Evolutionary conservation across 768 basidiomycete species (phyloP), one percentile per base, ranked within the genome.

Genomic region (Agaricus blazei): DNA sequence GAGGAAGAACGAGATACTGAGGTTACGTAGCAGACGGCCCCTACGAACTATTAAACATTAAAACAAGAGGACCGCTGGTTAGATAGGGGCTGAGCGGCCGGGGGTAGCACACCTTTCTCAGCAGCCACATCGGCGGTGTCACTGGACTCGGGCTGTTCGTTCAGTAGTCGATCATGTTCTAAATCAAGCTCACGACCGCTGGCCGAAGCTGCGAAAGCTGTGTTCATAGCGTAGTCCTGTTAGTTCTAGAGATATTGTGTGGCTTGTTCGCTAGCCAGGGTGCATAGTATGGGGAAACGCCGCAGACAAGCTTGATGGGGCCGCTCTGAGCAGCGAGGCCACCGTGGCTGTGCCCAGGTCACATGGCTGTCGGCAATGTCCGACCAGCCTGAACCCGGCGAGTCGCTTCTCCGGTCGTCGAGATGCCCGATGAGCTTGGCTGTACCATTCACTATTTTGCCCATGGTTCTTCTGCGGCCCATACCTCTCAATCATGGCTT

Each of bases 1-100:
- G 38, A 93, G 72, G 70, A 94, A 93, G 77, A 96, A 97, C 0
- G 93, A 92, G 37, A 73, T 50, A 3, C 74, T 76, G 23, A 82
- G 72, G 62, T 67, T 75, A 41, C 68, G 65, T 34, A 73, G 60
- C 24, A 73, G 65, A 37, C 59, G 66, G 40, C 63, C 65, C 42
- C 71, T 67, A 40, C 63, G 62, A 19, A 56, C 72, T 72, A 3
- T 31, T 31, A 27, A 12, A n/a, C 24, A 9, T 1, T n/a, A 7
- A 26, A 40, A n/a, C 28, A 9, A 28, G 14, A 3, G 11, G 34
- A 36, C 5, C 6, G 9, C 19, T n/a, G 14, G 3, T 2, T 29
- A 11, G 34, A 12, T 27, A 23, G 12, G 15, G 15, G n/a, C 19
- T 19, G 9, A 23, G 5, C 7, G 34, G 8, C 11, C 8, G 5